Base-by-base conservation (phyloP, 2,329 filamentous ascomycete species). In the Penicillium glabrum region DNA sequence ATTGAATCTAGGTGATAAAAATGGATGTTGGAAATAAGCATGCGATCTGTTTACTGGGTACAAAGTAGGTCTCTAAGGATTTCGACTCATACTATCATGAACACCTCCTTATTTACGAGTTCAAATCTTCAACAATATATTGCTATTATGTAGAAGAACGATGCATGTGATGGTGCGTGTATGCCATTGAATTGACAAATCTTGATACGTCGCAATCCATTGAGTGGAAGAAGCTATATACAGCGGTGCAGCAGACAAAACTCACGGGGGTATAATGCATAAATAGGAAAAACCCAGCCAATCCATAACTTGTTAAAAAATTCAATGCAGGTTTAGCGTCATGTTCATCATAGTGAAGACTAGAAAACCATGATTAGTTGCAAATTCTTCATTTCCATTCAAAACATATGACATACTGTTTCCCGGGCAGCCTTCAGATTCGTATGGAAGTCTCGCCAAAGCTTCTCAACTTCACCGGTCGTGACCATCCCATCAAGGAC, bases 391-490 rank as follows among this genome's bases (percentile, higher is more conserved):
- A 48, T 16, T 21, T 16, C 23, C 19, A 8, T 26, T 8, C 1
- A 2, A 11, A 26, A n/a, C 5, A 31, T 41, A 46, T 37, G 26
- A 62, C 66, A 53, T 67, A 75, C 77, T 74, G 80, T 79, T 19
- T 82, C 77, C 64, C 85, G 77, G 11, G 86, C 86, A 45, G 77
- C 70, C 64, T 88, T 82, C 24, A 90, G 75, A 61, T 82, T 84
- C 1, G 79, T 75, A 71, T 86, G 86, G 64, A 91, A 93, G 53
- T 88, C 83, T 10, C 76, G 73, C 72, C 87, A 91, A 14, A 93
- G 74, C 21, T 78, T 78, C 61, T 79, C 81, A 26, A 92, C 79
- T 63, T 86, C 82, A 2, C 84, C 83, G 1, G 74, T 75, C 11
- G 74, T 70, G 55, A 83, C 79, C 89, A 91, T 92, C 2, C 69